Evolutionary conservation across 768 basidiomycete genomes (phyloP).

Genomic region (Tephrocybe rancida): DNA sequence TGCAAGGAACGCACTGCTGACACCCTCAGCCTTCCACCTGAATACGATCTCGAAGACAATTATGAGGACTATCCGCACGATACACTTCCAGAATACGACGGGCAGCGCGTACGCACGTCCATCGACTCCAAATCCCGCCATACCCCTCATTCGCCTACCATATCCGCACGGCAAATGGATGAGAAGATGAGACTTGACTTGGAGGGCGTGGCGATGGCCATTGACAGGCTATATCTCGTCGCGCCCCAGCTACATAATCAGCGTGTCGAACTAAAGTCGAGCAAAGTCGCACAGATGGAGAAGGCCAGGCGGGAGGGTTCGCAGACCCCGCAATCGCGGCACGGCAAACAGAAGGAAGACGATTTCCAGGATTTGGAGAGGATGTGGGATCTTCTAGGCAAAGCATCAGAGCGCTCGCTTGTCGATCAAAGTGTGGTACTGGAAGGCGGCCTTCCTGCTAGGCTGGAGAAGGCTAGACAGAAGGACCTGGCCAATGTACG

Average conservation of each 20-base stretch:
- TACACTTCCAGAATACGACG: conserved; percentile 63
- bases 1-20: conserved; percentile 62
- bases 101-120: conserved; percentile 36
- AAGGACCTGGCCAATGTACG: conserved; percentile 68
- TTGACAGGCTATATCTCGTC: conserved; percentile 84
- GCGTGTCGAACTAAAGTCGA: conserved; percentile 82
- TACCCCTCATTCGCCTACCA: conserved; percentile 25
- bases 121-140: conserved; percentile 34
- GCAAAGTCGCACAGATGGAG: conserved; percentile 75
- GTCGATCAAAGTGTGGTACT: conserved; percentile 72
- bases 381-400: conserved; percentile 72
- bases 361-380: conserved; percentile 64
- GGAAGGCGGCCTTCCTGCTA: conserved; percentile 58
- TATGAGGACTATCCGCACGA: conserved; percentile 37
- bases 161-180: conserved; percentile 35
- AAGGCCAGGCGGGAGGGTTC: conserved; percentile 54
- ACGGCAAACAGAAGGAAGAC: conserved; percentile 47
- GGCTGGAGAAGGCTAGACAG: conserved; percentile 55
- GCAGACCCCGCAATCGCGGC: conserved; percentile 17
- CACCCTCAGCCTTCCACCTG: conserved; percentile 40
- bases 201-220: conserved; percentile 83
- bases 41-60: conserved; percentile 50
- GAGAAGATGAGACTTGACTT: conserved; percentile 90
- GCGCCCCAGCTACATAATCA: conserved; percentile 92
- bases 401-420: conserved; percentile 68